Percentiles rank a stretch among this genome's conserved stretches.
Conservation (phyloP, 106 monocot genomes). For the Dendrobium huoshanense region DNA sequence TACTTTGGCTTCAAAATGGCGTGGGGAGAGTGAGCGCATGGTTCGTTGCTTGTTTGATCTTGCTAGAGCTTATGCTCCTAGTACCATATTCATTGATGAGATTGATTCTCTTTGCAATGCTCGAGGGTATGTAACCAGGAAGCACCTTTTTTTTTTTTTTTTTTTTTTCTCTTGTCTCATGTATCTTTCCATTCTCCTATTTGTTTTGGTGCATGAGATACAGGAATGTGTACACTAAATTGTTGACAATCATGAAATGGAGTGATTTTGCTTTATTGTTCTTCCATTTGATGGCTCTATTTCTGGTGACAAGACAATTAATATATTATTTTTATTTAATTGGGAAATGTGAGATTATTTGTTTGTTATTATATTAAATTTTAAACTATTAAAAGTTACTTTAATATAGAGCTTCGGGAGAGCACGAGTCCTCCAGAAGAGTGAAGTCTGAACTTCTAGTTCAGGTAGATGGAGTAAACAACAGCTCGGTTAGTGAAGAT, state of each 20-base stretch:
- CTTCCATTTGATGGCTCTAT: background rate
- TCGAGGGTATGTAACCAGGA: constrained; percentile 65
- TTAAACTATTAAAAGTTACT: background rate
- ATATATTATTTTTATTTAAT: background rate
- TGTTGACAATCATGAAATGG: background rate
- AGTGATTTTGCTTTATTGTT: background rate
- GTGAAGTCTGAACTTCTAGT: constrained; percentile 98
- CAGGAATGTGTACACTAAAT: background rate
- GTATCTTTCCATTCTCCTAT: background rate
- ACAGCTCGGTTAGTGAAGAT: constrained; percentile 72
- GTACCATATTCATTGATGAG: constrained; percentile 98
- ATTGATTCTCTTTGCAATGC: constrained; percentile 98
- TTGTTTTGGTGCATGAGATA: background rate
- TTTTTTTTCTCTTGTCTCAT: background rate
- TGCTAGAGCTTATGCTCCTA: constrained; percentile 95
- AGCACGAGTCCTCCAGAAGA: constrained; percentile 98
- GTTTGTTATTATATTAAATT: background rate
- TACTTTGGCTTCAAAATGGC: constrained; percentile 99
- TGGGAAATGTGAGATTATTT: background rate
- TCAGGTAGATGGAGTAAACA: constrained; percentile 94
- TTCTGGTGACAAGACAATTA: background rate
- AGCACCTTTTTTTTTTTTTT: background rate
- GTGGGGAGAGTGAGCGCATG: constrained; percentile 99
- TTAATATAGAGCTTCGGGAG: constrained; percentile 77
- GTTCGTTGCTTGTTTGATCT: constrained; percentile 93